phyloP scores from a whole-genome alignment of 73 alveolate genomes.

The Tetrahymena borealis region DNA sequence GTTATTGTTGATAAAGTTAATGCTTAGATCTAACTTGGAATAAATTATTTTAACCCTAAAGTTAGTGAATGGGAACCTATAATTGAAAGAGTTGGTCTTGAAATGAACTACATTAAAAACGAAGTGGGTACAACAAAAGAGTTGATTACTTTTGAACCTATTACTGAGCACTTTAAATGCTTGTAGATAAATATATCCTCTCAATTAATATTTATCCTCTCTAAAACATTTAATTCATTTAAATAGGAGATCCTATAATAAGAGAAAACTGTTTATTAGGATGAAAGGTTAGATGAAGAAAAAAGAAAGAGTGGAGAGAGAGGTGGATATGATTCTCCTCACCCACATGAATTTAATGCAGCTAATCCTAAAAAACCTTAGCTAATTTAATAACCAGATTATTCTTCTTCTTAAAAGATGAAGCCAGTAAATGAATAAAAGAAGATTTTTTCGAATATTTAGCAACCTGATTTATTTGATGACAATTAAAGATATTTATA shows the following conservation, averaged over 20 bases:
- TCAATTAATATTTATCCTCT: background rate
- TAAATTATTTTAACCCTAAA: background rate
- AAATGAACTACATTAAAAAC: background rate
- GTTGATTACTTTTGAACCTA: background rate
- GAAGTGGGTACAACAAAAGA: background rate
- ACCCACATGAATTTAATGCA: background rate
- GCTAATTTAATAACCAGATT: background rate
- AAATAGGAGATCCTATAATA: background rate
- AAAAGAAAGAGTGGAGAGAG: background rate
- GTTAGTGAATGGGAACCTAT: background rate
- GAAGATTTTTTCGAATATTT: background rate
- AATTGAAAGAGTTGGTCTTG: background rate
- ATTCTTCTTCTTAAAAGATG: background rate
- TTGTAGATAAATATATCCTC: background rate
- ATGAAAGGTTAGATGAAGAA: background rate
- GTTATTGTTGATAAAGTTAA: background rate
- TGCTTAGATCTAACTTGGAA: background rate
- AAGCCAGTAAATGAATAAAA: background rate
- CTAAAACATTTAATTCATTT: background rate
- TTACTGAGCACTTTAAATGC: background rate
- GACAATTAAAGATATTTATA: background rate
- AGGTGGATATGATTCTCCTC: background rate
- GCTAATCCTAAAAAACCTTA: background rate
- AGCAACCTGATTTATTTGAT: background rate
- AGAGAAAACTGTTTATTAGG: background rate